A percentile compares a stretch with the other conserved stretches of the same genome.
phyloP scores from a whole-genome alignment of 2,329 filamentous ascomycete species.

The Helotiales sp. region DNA sequence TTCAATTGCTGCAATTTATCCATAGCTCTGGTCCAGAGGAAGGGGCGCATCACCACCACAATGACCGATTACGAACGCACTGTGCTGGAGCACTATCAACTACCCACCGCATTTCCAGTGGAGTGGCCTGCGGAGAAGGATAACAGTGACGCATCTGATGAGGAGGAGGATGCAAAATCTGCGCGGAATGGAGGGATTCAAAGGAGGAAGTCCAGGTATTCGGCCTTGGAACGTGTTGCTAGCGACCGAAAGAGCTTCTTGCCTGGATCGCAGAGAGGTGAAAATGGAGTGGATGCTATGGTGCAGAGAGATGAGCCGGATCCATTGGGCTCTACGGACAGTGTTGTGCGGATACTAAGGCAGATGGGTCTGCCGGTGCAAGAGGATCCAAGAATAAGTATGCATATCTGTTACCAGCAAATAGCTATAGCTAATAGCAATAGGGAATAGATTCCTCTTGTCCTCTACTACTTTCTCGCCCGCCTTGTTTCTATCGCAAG shows the following conservation, averaged over 20 bases:
- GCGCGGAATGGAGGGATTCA: conserved; percentile 49
- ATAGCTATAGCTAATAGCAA: conserved; percentile 19
- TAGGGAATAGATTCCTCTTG: conserved; percentile 88
- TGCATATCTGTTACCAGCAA: conserved; percentile 36
- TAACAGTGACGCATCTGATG: conserved; percentile 66
- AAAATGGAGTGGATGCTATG: conserved; percentile 70
- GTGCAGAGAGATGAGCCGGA: conserved; percentile 92
- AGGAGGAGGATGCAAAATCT: conserved; percentile 49
- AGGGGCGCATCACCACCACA: conserved; percentile 1
- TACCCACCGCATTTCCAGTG: conserved; percentile 73
- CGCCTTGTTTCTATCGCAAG: conserved; percentile 85
- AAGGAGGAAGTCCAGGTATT: conserved; percentile 75
- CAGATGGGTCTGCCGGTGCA: conserved; percentile 77
- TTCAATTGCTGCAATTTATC: background rate
- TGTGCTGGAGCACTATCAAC: conserved; percentile 87
- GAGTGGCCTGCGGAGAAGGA: conserved; percentile 87
- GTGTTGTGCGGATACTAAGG: conserved; percentile 78
- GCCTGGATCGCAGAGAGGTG: conserved; percentile 66
- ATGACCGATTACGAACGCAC: conserved; percentile 73
- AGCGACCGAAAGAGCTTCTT: conserved; percentile 65
- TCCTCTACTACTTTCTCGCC: conserved; percentile 96
- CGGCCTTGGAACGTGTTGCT: conserved; percentile 75
- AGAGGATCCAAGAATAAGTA: conserved; percentile 77
- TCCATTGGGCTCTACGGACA: conserved; percentile 83
- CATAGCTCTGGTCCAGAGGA: background rate